These are phyloP conservation scores for Monilinia fructicola DNA, from an alignment of 2,329 filamentous ascomycete species.

Conservation along the genomic window DNA sequence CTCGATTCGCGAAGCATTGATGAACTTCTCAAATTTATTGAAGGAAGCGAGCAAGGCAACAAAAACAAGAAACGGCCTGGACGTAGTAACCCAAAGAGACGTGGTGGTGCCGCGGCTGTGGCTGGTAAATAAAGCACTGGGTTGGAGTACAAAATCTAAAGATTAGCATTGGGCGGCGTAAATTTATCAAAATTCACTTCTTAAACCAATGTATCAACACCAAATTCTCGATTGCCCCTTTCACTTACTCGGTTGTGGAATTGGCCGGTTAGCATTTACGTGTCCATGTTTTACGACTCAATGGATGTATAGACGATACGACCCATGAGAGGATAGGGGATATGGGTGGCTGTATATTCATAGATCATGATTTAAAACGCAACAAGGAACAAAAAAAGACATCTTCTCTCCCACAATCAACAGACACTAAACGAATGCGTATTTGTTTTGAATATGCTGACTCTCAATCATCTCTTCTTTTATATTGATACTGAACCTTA, in stretches of 20 bases:
- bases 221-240: slow-evolving; percentile 8
- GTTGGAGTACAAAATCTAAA: slow-evolving; percentile 14
- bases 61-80: slow-evolving; percentile 55
- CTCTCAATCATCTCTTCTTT: neutral
- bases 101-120: slow-evolving; percentile 42
- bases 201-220: slow-evolving; percentile 20
- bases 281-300: slow-evolving; percentile 14
- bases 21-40: slow-evolving; percentile 91
- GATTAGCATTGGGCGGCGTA: slow-evolving; percentile 24
- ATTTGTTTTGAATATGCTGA: neutral
- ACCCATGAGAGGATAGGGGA: neutral
- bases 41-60: slow-evolving; percentile 63
- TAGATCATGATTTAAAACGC: slow-evolving; percentile 10
- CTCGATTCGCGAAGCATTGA: slow-evolving; percentile 85
- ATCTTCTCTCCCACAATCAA: slow-evolving; percentile 11
- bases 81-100: slow-evolving; percentile 56
- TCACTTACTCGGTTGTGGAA: slow-evolving; percentile 1
- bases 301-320: slow-evolving; percentile 8
- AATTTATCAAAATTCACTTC: slow-evolving; percentile 15
- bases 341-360: slow-evolving; percentile 9
- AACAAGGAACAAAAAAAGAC: slow-evolving; percentile 16
- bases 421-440: neutral
- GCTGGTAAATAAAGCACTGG: slow-evolving; percentile 19
- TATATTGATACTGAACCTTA: no score
- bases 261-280: slow-evolving; percentile 4